Conservation (phyloP, 1,284 basidiomycete genomes). For the Ustilago vetiveriae region DNA sequence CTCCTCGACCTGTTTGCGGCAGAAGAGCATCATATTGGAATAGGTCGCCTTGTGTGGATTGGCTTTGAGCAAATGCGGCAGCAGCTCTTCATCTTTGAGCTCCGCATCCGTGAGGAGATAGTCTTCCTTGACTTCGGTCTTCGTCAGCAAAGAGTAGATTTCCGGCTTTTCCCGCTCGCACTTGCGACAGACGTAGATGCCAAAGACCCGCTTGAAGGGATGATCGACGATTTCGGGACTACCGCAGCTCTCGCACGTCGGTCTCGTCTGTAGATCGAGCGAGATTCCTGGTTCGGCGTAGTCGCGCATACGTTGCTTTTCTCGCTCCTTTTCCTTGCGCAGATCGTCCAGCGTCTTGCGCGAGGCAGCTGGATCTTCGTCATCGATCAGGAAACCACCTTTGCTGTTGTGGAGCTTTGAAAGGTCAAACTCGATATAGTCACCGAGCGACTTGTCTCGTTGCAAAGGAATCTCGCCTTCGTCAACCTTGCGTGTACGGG, state of each 20-base stretch:
- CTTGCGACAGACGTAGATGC: conserved; percentile 82
- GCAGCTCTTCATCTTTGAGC: conserved; percentile 85
- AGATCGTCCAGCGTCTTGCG: conserved; percentile 58
- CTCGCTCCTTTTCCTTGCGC: conserved; percentile 60
- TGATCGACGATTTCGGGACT: conserved; percentile 59
- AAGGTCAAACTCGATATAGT: conserved; percentile 67
- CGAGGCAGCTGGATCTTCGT: conserved; percentile 33
- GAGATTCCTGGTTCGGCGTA: conserved; percentile 58
- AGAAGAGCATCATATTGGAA: conserved; percentile 99
- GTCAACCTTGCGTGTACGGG: conserved; percentile 21
- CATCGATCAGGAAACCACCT: conserved; percentile 65
- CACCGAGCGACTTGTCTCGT: conserved; percentile 59
- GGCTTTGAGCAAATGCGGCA: conserved; percentile 92
- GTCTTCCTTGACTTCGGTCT: conserved; percentile 93
- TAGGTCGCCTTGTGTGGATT: conserved; percentile 97
- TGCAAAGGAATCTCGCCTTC: conserved; percentile 51
- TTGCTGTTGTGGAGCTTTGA: conserved; percentile 63
- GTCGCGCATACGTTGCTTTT: conserved; percentile 56
- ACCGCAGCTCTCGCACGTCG: conserved; percentile 55
- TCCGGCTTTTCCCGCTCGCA: conserved; percentile 81
- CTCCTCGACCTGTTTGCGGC: conserved; percentile 91
- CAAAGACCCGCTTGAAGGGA: conserved; percentile 58
- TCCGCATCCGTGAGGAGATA: conserved; percentile 90
- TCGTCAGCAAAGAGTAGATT: conserved; percentile 92
- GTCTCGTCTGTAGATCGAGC: conserved; percentile 52